Percentiles rank a stretch among this genome's conserved stretches.
These are phyloP conservation scores for Cicer chorassanicum DNA, from an alignment of 306 rosid species.

Conservation along the genomic window DNA sequence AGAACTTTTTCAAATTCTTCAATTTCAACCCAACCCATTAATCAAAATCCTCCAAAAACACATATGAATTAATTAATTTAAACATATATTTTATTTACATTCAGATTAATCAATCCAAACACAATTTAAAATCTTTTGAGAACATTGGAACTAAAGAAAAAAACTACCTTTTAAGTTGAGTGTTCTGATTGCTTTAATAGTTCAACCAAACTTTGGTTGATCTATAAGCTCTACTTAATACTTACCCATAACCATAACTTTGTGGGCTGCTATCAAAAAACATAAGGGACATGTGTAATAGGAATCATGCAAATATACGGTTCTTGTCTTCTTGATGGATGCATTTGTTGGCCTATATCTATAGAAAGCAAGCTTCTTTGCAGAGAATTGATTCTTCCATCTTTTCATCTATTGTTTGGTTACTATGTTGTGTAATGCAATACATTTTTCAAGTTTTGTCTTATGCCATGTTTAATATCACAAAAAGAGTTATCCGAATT, in stretches of 20 bases:
- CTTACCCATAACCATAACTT: constrained; percentile 7
- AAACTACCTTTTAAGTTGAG: background rate
- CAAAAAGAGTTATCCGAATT: background rate
- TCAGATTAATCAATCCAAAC: too few species aligned
- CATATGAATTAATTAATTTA: too few species aligned
- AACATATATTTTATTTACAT: too few species aligned
- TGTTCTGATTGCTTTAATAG: background rate
- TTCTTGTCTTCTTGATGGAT: constrained; percentile 16
- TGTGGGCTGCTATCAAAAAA: constrained; percentile 31
- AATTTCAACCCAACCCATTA: too few species aligned
- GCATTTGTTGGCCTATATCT: constrained; percentile 29
- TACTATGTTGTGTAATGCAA: constrained; percentile 29
- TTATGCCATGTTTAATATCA: constrained; percentile 1
- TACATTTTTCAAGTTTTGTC: constrained; percentile 41
- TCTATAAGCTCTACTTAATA: background rate
- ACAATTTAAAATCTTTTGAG: too few species aligned
- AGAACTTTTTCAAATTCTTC: too few species aligned
- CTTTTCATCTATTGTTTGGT: constrained; percentile 37
- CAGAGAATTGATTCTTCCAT: constrained; percentile 43
- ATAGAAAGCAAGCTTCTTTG: constrained; percentile 19
- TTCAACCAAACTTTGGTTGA: constrained; percentile 6
- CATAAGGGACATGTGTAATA: constrained; percentile 6
- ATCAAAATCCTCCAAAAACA: too few species aligned
- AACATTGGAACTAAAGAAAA: too few species aligned
- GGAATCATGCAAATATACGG: constrained; percentile 19